phyloP scores from a whole-genome alignment of 768 basidiomycete genomes.

The Cyathus striatus region DNA sequence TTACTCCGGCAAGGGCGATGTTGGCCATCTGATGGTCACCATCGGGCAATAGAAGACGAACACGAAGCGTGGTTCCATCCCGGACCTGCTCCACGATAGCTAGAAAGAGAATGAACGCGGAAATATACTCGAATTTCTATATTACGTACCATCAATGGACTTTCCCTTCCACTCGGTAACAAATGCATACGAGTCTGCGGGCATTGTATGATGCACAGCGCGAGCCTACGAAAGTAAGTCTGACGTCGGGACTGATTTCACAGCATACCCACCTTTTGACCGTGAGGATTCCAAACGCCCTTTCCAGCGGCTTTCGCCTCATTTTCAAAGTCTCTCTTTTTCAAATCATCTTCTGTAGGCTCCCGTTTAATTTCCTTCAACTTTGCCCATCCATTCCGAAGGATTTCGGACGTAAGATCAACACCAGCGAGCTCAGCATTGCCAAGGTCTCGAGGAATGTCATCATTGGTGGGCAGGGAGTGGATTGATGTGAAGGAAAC shows the following conservation, averaged over 20 bases:
- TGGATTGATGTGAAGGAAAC: conserved; percentile 81
- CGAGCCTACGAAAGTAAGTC: conserved; percentile 44
- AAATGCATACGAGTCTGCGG: conserved; percentile 82
- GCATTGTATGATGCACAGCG: conserved; percentile 81
- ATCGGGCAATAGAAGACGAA: conserved; percentile 83
- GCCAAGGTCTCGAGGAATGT: conserved; percentile 75
- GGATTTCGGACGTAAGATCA: conserved; percentile 72
- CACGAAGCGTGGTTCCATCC: conserved; percentile 87
- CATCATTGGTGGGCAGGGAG: conserved; percentile 72
- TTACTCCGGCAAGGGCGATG: conserved; percentile 78
- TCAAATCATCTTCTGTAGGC: conserved; percentile 71
- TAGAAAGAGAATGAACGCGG: too few relatives aligned
- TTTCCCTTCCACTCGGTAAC: conserved; percentile 91
- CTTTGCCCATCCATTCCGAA: conserved; percentile 90
- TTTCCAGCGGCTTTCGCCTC: conserved; percentile 72
- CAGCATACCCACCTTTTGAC: conserved; percentile 51
- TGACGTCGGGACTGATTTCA: background rate
- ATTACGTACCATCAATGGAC: conserved; percentile 67
- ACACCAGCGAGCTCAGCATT: conserved; percentile 65
- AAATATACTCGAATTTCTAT: conserved; percentile 1
- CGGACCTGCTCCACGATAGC: conserved; percentile 92
- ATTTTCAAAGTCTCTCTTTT: conserved; percentile 66
- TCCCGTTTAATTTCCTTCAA: conserved; percentile 86
- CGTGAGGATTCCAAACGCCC: conserved; percentile 85
- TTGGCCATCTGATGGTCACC: conserved; percentile 90